These are phyloP conservation scores for Microstegium vimineum DNA, from an alignment of 176 grass and related monocot species.

Conservation along the genomic window DNA sequence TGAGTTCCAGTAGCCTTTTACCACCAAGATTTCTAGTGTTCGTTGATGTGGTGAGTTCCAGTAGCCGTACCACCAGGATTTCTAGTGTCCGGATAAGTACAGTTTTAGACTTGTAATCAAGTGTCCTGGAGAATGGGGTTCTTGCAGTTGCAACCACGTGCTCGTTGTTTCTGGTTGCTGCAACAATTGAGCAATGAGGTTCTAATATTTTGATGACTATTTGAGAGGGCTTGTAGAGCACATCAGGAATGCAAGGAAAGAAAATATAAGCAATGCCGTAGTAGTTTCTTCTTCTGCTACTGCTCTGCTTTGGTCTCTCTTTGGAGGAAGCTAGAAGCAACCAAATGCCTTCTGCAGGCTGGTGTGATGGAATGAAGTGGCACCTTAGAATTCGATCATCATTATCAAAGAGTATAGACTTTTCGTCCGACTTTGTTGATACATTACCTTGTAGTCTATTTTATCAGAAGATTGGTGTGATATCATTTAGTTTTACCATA, in stretches of 20 bases:
- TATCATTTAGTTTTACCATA: not conserved
- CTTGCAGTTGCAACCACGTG: not conserved
- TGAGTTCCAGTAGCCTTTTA: not conserved
- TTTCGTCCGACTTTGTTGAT: not conserved
- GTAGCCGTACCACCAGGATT: not conserved
- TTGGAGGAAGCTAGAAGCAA: not conserved
- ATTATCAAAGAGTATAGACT: not conserved
- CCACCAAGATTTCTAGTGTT: slow-evolving; percentile 3
- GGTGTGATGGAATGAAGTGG: not conserved
- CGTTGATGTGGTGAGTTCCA: not conserved
- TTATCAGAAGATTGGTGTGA: not conserved
- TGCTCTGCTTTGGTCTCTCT: not conserved
- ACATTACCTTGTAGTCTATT: not conserved
- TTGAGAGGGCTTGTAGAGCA: not conserved
- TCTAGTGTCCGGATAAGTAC: not conserved
- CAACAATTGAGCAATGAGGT: not conserved
- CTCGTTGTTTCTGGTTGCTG: not conserved
- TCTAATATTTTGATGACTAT: not conserved
- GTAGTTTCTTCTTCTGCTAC: not conserved
- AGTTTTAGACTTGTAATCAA: not conserved
- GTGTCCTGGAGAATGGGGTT: not conserved
- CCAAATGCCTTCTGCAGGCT: not conserved
- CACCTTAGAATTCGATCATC: not conserved
- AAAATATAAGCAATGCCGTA: not conserved
- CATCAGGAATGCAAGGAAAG: not conserved